phyloP scores from a whole-genome alignment of 208 protist species.

The Leishmania arabica region DNA sequence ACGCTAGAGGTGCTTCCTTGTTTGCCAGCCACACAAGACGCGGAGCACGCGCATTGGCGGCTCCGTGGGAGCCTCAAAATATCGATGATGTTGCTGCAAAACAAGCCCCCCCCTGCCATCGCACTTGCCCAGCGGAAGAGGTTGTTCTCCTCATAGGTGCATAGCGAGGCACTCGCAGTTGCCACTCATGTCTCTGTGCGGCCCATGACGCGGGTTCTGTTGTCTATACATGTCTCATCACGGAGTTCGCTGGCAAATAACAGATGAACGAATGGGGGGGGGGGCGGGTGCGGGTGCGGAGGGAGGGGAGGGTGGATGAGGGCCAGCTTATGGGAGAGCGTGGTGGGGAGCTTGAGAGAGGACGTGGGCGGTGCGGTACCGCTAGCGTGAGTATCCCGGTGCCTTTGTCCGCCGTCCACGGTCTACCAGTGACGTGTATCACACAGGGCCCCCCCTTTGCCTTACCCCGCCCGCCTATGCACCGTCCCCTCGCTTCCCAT shows the following conservation, averaged over 20 bases:
- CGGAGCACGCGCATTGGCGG: neutral
- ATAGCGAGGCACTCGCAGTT: neutral
- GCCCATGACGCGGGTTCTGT: neutral
- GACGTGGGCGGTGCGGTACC: neutral
- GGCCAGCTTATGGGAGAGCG: neutral
- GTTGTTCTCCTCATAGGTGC: neutral
- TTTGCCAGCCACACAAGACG: neutral
- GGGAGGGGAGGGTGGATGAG: no score
- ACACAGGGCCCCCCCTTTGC: neutral
- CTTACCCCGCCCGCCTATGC: neutral
- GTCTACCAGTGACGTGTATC: neutral
- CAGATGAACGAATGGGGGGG: neutral
- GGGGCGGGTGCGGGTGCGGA: neutral
- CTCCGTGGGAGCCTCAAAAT: neutral
- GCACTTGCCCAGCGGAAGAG: neutral
- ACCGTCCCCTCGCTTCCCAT: neutral
- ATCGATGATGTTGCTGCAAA: neutral
- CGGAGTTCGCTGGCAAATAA: neutral
- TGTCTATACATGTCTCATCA: neutral
- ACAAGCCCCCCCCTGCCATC: neutral
- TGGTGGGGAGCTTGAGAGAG: neutral
- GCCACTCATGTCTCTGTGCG: neutral
- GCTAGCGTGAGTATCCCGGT: neutral
- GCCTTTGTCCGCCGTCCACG: neutral
- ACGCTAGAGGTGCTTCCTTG: neutral